Conservation (phyloP, 2,329 filamentous ascomycete species). For the Exophiala aquamarina region DNA sequence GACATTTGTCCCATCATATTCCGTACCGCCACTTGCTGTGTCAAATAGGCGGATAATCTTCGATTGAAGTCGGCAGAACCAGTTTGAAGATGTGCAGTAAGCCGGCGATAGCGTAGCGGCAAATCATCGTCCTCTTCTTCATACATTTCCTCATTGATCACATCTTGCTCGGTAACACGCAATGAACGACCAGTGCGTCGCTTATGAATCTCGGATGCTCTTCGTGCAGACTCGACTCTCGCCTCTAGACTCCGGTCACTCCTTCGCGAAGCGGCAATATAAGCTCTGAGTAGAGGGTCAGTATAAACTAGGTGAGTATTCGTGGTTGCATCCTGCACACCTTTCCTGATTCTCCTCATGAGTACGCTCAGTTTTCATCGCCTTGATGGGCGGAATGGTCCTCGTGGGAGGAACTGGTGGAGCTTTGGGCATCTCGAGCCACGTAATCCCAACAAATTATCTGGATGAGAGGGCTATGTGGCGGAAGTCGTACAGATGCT, state of each 20-base stretch:
- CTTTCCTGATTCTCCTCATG: slow-evolving; percentile 45
- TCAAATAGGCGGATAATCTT: slow-evolving; percentile 59
- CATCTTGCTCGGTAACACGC: slow-evolving; percentile 80
- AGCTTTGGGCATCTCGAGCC: too few relatives aligned
- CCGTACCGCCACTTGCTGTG: slow-evolving; percentile 58
- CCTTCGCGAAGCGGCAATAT: slow-evolving; percentile 85
- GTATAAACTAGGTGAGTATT: slow-evolving; percentile 5
- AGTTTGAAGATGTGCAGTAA: slow-evolving; percentile 64
- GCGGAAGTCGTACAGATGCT: too few relatives aligned
- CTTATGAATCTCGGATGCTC: slow-evolving; percentile 90
- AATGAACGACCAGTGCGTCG: slow-evolving; percentile 79
- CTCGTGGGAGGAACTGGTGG: slow-evolving; percentile 24
- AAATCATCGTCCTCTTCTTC: slow-evolving; percentile 88
- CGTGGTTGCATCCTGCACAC: slow-evolving; percentile 29
- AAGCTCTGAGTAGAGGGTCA: slow-evolving; percentile 60
- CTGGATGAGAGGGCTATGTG: too few relatives aligned
- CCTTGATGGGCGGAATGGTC: slow-evolving; percentile 29
- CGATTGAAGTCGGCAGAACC: slow-evolving; percentile 62
- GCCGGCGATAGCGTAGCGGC: slow-evolving; percentile 63
- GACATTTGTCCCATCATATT: slow-evolving; percentile 49
- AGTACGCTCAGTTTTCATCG: slow-evolving; percentile 28
- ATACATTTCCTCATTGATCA: slow-evolving; percentile 92
- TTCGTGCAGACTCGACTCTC: slow-evolving; percentile 78
- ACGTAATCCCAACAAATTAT: too few relatives aligned
- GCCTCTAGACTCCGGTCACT: slow-evolving; percentile 86